Evolutionary conservation across 768 basidiomycete species (phyloP).

Genomic region (Cystobasidium tubakii): DNA sequence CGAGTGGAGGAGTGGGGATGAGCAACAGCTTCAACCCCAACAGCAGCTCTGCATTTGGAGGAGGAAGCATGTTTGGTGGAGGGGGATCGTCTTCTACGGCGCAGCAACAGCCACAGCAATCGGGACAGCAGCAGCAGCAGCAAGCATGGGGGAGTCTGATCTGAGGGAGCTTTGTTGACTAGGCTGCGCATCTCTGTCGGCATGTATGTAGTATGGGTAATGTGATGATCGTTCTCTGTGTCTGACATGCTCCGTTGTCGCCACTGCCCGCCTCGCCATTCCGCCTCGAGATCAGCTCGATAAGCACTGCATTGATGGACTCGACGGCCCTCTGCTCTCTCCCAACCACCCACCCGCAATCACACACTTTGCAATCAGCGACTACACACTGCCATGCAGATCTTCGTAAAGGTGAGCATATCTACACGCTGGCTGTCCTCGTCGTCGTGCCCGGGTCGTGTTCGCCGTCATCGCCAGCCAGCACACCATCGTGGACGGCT

Average conservation of each 20-base stretch:
- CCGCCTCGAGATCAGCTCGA: background rate
- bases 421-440: background rate
- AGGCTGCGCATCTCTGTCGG: background rate
- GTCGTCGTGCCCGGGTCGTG: background rate
- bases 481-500: background rate
- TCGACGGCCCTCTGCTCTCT: background rate
- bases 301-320: background rate
- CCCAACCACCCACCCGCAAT: background rate
- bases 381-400: background rate
- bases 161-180: background rate
- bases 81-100: background rate
- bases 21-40: background rate
- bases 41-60: background rate
- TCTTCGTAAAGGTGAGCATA: constrained; percentile 16
- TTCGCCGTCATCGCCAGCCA: background rate
- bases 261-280: background rate
- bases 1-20: background rate
- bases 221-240: constrained; percentile 3
- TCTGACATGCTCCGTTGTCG: background rate
- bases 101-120: background rate
- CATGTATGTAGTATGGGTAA: too few relatives aligned
- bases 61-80: background rate
- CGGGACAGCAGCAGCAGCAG: background rate
- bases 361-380: background rate
- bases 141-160: constrained; percentile 32